A percentile compares a stretch with the other conserved stretches of the same genome.
Evolutionary conservation across 768 basidiomycete species (phyloP).

Genomic region (Kwoniella sp.): DNA sequence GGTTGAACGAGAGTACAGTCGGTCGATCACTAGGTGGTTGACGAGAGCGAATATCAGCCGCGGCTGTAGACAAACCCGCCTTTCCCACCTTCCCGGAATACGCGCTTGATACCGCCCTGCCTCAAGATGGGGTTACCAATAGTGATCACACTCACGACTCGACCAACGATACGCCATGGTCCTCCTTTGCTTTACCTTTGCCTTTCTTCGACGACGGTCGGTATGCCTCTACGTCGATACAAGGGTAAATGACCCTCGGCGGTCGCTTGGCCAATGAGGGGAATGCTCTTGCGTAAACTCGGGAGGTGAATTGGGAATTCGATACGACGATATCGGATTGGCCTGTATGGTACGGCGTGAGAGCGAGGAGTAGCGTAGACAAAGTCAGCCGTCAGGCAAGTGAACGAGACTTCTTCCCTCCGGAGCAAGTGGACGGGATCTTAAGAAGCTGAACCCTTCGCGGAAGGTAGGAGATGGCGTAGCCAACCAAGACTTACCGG

Average conservation of each 20-base stretch:
- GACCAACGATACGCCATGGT: slow-evolving; percentile 53
- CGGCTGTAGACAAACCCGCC: no score
- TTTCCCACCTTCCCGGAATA: neutral
- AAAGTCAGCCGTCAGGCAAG: no score
- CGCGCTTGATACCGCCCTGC: neutral
- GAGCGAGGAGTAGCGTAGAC: no score
- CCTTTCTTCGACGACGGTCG: slow-evolving; percentile 58
- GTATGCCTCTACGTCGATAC: slow-evolving; percentile 81
- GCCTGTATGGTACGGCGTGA: slow-evolving; percentile 61
- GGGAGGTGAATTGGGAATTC: slow-evolving; percentile 87
- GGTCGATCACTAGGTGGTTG: slow-evolving; percentile 62
- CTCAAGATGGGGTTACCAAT: neutral
- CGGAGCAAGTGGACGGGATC: no score
- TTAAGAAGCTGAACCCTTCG: neutral
- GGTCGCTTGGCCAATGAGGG: slow-evolving; percentile 63
- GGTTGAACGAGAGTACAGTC: slow-evolving; percentile 81
- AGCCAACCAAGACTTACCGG: slow-evolving; percentile 66
- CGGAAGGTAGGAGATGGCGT: no score
- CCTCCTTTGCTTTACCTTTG: slow-evolving; percentile 42
- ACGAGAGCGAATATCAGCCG: neutral
- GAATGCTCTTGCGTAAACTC: slow-evolving; percentile 76
- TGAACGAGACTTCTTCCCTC: no score
- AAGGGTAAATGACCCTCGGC: slow-evolving; percentile 89
- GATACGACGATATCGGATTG: slow-evolving; percentile 88
- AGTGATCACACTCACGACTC: slow-evolving; percentile 36